Base-by-base conservation (phyloP, 441 rosid species). In the Manihot esculenta region DNA sequence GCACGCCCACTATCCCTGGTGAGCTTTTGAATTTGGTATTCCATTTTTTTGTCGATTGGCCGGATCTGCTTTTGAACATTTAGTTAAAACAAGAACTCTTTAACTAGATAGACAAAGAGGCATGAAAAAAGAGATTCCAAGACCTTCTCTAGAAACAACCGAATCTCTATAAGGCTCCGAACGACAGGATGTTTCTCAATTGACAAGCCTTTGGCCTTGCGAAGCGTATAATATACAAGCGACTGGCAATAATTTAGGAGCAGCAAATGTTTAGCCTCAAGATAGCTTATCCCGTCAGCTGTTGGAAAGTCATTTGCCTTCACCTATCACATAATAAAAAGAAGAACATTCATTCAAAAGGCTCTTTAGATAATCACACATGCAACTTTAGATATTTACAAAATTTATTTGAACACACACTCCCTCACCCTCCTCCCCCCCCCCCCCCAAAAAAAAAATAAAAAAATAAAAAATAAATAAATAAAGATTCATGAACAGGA, bases 101-200 rank as follows among this genome's bases (percentile, higher is more conserved):
- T 15, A 24, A 69, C 27, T 41, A n/a, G 10, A 30, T 18, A 26
- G 62, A 68, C 0, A 53, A 63, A 17, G 17, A 59, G 10, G 30
- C 30, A 56, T 17, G 6, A 33, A 59, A 1, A 68, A 24, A 63
- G 68, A 81, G 18, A 71, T 33, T 54, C 55, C 17, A 81, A 68
- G 44, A 94, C 96, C 95, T 94, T 94, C 77, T 94, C 98, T 66
- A 92, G 80, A 82, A 94, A 89, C 70, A 90, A 77, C 74, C 98
- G 84, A 48, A 86, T 89, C 88, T 91, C 99, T 1, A 89, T 88
- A 78, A 94, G 98, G 84, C 94, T 89, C 60, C 59, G 79, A 73
- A 87, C 89, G 62, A 88, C 89, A 35, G 89, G 93, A 82, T 94
- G 99, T 5, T 87, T 88, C 71, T 87, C 86, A 33, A 94, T 84